Conservation (phyloP, 768 basidiomycete species). For the Lentinula guzmanii region DNA sequence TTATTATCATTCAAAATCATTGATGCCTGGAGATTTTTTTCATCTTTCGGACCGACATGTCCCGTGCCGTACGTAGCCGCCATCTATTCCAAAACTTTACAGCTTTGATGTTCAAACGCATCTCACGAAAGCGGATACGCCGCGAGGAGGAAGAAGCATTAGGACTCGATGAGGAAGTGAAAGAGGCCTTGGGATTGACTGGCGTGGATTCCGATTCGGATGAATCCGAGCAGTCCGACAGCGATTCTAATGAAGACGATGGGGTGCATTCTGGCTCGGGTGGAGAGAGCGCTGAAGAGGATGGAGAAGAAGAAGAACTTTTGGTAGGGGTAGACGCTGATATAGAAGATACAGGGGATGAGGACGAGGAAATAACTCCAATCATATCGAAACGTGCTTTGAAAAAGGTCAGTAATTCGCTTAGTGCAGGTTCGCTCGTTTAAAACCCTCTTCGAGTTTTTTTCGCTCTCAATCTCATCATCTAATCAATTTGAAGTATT, state of each 20-base stretch:
- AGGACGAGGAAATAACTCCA: background rate
- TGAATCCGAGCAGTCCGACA: slow-evolving; percentile 14
- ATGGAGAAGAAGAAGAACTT: background rate
- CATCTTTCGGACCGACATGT: too few relatives aligned
- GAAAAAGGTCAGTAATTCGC: background rate
- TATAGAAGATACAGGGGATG: background rate
- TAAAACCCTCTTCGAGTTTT: too few relatives aligned
- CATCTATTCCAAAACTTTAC: too few relatives aligned
- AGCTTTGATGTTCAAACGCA: slow-evolving; percentile 43
- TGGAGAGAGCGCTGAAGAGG: background rate
- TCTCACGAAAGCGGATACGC: slow-evolving; percentile 36
- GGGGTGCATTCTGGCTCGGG: background rate
- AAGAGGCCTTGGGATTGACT: slow-evolving; percentile 35
- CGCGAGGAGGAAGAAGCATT: slow-evolving; percentile 37
- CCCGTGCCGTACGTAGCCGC: too few relatives aligned
- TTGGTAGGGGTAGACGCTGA: too few relatives aligned
- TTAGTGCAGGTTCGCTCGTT: too few relatives aligned
- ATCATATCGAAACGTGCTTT: background rate
- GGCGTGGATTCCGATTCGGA: slow-evolving; percentile 47
- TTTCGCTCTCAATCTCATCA: too few relatives aligned
- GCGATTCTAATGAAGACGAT: background rate
- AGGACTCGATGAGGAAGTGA: slow-evolving; percentile 37
- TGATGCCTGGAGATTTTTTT: too few relatives aligned
- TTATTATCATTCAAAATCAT: too few relatives aligned
- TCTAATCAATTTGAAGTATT: background rate